A percentile compares a stretch with the other conserved stretches of the same genome.
Evolutionary conservation across 495 filamentous ascomycete genomes (phyloP).

Genomic region (Parachaetomium inaequale): DNA sequence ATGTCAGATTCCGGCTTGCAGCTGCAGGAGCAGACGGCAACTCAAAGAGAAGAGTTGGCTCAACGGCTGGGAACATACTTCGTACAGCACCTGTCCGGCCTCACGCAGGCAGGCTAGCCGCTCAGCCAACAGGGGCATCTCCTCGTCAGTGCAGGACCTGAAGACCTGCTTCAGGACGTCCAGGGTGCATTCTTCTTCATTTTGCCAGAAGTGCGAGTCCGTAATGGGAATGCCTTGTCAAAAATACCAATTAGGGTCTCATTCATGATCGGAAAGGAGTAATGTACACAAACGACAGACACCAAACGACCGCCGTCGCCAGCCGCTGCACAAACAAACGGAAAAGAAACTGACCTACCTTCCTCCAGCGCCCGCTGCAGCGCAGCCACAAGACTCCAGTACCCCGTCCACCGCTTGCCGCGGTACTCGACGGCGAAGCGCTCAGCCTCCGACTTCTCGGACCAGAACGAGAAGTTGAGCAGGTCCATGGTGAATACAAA

Average conservation of each 20-base stretch:
- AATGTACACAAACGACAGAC: background rate
- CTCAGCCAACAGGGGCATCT: conserved; percentile 80
- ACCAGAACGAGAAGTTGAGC: conserved; percentile 97
- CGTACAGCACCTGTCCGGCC: conserved; percentile 76
- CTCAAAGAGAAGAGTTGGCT: conserved; percentile 2
- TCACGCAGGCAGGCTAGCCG: conserved; percentile 77
- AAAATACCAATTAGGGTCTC: background rate
- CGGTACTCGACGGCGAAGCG: conserved; percentile 78
- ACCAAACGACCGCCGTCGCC: background rate
- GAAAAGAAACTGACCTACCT: conserved; percentile 47
- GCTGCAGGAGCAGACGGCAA: background rate
- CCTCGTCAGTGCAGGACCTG: conserved; percentile 77
- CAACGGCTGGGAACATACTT: conserved; percentile 53
- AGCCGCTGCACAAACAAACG: background rate
- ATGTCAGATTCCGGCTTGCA: conserved; percentile 10
- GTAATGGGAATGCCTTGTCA: conserved; percentile 79
- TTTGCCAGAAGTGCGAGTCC: conserved; percentile 78
- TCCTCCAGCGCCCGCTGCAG: conserved; percentile 87
- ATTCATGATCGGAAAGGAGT: background rate
- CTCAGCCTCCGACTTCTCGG: conserved; percentile 56
- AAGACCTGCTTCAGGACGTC: conserved; percentile 74
- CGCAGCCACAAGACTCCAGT: conserved; percentile 88
- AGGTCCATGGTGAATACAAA: conserved; percentile 98
- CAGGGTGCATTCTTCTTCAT: conserved; percentile 71
- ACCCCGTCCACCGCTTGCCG: conserved; percentile 82